Evolutionary conservation across 169 alveolate genomes (phyloP), one percentile per base, ranked within the genome.

Genomic region (Plasmodium inui): DNA sequence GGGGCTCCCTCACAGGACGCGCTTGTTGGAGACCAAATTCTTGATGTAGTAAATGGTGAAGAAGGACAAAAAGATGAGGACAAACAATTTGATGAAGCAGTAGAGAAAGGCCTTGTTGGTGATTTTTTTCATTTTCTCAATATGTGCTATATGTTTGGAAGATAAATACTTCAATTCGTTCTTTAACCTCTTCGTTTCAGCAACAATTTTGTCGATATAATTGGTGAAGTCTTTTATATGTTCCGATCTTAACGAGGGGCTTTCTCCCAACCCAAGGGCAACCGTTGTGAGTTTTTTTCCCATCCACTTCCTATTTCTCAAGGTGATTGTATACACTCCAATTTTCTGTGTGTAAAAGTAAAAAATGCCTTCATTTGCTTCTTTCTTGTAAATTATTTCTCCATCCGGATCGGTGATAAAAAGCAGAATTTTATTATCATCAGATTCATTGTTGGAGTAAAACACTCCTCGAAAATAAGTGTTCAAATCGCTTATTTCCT

Each of bases 201-300:
- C 50, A 78, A 67, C 73, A 79, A 89, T 89, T 79, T 80, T 28
- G 10, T 89, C 88, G 9, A 89, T 89, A 89, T 72, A 89, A 28
- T 80, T 89, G 26, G 94, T 79, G 46, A 89, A 89, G 50, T 79
- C 90, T 79, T 89, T 89, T 57, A 89, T 57, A 53, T 89, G 83
- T 78, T 89, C 94, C 39, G 94, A 89, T 26, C 44, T 79, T 17
- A 89, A 67, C 17, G 94, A 89, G 14, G 90, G 94, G 3, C n/a
- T 89, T 61, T 89, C 89, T 19, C 94, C 94, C 72, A 89, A 34
- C 3, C 94, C 94, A 41, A 89, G 30, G 70, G 94, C 94, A 89
- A 89, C 94, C 71, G 94, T 89, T 34, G 82, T 80, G 26, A 79
- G 19, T 46, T 89, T 79, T 17, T 78, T 89, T 14, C 82, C 94